Base-by-base conservation (phyloP, 257 asterid species). In the Marsdenia floribunda region DNA sequence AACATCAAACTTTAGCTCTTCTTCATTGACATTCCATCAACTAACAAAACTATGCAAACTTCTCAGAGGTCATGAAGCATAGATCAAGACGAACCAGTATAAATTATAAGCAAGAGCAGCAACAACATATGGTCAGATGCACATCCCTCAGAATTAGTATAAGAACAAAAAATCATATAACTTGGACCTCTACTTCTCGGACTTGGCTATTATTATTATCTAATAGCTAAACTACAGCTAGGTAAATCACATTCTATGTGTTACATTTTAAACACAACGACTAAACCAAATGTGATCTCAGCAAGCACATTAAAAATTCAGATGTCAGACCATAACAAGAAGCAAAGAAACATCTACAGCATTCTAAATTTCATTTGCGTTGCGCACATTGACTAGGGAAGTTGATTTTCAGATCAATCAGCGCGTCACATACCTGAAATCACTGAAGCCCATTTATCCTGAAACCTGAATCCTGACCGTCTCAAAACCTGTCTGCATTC, bases 391-490 rank as follows among this genome's bases (percentile, higher is more conserved):
- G 26, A 22, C 19, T 3, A 5, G 7, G 13, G 18, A 18, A 26
- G 6, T 29, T 15, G 5, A 21, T 13, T 5, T 12, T 37, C 19
- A 0, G 19, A 37, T 65, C 18, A 38, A 65, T 3, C 70, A 49
- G 47, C 50, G 64, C 53, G 50, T 44, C 44, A 54, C 81, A 13
- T 78, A 95, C 99, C 98, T 13, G 97, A 86, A 82, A 95, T 95
- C 65, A 92, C 96, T 55, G 86, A 49, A 37, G 97, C 97, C 99
- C 97, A 89, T 76, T 86, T 92, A 86, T 95, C 93, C 65, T 3
- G 84, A 80, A 92, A 95, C 84, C 74, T 81, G 71, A 95, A 95
- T 7, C 92, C 97, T 0, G 99, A 95, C 2, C 77, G 79, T 80
- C 85, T 86, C 84, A 95, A 68, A 53, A 83, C 86, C 80, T 76